Evolutionary conservation across 2,329 filamentous ascomycete species (phyloP).

Genomic region (Elsinoe perseae): DNA sequence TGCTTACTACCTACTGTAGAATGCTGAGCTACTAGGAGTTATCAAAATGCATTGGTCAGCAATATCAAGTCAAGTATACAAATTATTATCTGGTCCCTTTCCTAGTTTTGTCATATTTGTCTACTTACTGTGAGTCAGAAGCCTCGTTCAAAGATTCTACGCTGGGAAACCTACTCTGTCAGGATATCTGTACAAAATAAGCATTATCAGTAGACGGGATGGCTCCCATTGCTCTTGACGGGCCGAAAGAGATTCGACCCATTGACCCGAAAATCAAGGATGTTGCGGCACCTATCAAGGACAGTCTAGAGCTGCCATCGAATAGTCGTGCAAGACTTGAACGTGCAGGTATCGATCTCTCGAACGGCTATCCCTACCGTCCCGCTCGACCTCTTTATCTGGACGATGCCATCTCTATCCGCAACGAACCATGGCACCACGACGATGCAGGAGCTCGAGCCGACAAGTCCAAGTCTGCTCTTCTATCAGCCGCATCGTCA

Average conservation of each 20-base stretch:
- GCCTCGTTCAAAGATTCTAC: too few species aligned
- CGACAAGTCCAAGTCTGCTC: constrained; percentile 45
- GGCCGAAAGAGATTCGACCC: neutral
- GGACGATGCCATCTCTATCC: constrained; percentile 61
- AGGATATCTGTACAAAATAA: too few species aligned
- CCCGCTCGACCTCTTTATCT: constrained; percentile 60
- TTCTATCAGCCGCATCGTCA: constrained; percentile 54
- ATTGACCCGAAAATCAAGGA: constrained; percentile 58
- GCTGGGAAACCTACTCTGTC: too few species aligned
- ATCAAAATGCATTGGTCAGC: constrained; percentile 5
- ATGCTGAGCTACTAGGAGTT: neutral
- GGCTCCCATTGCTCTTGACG: constrained; percentile 45
- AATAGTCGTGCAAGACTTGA: constrained; percentile 51
- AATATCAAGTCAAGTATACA: neutral
- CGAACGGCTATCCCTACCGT: constrained; percentile 62
- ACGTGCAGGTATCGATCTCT: constrained; percentile 62
- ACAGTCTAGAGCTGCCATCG: constrained; percentile 55
- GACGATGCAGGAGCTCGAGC: constrained; percentile 57
- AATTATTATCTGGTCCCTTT: too few species aligned
- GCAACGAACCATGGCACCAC: constrained; percentile 43
- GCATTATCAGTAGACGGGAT: too few species aligned
- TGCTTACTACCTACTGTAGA: neutral
- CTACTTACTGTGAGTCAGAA: too few species aligned
- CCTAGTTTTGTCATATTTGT: too few species aligned
- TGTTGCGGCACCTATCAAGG: constrained; percentile 54